Base-by-base conservation (phyloP, 2,329 filamentous ascomycete genomes). In the Xylaria hypoxylon region DNA sequence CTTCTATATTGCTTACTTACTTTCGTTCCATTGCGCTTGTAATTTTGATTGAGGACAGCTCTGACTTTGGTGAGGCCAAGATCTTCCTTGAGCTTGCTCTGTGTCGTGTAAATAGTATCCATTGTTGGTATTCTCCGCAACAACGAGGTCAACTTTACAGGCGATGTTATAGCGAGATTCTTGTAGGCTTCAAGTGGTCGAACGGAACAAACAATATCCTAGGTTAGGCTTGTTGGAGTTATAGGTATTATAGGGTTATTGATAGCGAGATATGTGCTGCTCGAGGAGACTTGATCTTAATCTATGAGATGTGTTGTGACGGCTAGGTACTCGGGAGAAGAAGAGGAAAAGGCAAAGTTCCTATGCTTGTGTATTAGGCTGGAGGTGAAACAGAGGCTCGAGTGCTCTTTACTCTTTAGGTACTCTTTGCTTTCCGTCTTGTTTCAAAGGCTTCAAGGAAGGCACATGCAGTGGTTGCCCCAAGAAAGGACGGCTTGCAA, bases 21-120 rank as follows among this genome's bases (percentile, higher is more conserved):
- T 44, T 90, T 91, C 66, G 81, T 81, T 53, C 89, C 89, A 67
- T 85, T 82, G 67, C 79, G 80, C 71, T 85, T 79, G 77, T 90
- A 90, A 72, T 87, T 86, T 60, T 82, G 79, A 78, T 91, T 91
- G 71, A 82, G 82, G 33, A 86, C 78, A 60, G 86, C 79, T 47
- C 77, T 79, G 73, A 89, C 76, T 74, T 82, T 87, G 68, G 73
- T 70, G n/a, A 83, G 75, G 56, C 76, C 76, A 24, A 77, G 75
- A 40, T 76, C 75, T n/a, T 75, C 59, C 67, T 75, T 79, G 62
- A 81, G 63, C 64, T 78, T 73, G 52, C 74, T 68, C 71, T 82
- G 80, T 17, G 72, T 71, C 10, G 75, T 68, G 48, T 77, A 79
- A 38, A 78, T 71, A 45, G 74, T 62, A 50, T 80, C 74, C 79